Percentiles rank a stretch among this genome's conserved stretches.
Evolutionary conservation across 73 alveolate genomes (phyloP).

Genomic region (Blepharisma japonicum): DNA sequence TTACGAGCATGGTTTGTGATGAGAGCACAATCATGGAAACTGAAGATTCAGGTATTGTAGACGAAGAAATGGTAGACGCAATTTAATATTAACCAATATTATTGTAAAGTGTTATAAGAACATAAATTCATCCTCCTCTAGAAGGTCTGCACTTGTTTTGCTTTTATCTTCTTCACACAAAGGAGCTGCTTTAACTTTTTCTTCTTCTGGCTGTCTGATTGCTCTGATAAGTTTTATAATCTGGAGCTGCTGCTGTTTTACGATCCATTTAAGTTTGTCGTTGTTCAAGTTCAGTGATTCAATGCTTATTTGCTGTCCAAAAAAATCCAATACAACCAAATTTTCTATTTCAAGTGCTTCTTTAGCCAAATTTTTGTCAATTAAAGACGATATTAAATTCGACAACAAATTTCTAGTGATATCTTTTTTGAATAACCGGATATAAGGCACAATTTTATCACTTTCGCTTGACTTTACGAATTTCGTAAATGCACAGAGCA

Average conservation of each 20-base stretch:
- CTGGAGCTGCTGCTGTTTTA: conserved; percentile 16
- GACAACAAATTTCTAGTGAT: not conserved
- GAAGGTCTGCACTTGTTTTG: too few species aligned
- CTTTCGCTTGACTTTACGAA: not conserved
- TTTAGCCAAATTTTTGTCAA: not conserved
- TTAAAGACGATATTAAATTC: not conserved
- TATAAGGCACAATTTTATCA: not conserved
- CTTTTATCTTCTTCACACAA: not conserved
- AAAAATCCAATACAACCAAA: not conserved
- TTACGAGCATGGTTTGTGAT: too few species aligned
- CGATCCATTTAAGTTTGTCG: conserved; percentile 20
- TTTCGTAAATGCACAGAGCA: not conserved
- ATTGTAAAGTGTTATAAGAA: too few species aligned
- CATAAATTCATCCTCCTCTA: too few species aligned
- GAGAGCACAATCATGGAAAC: too few species aligned
- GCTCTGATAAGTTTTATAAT: not conserved
- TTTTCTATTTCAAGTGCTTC: conserved; percentile 14
- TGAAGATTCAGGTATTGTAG: too few species aligned
- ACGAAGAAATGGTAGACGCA: too few species aligned
- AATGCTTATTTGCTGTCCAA: not conserved
- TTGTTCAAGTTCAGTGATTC: not conserved
- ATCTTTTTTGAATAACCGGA: not conserved
- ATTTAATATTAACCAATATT: too few species aligned
- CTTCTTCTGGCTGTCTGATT: not conserved
- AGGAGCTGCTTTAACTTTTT: not conserved